Evolutionary conservation across 2,329 filamentous ascomycete species (phyloP).

Genomic region (Fusarium liriodendri): DNA sequence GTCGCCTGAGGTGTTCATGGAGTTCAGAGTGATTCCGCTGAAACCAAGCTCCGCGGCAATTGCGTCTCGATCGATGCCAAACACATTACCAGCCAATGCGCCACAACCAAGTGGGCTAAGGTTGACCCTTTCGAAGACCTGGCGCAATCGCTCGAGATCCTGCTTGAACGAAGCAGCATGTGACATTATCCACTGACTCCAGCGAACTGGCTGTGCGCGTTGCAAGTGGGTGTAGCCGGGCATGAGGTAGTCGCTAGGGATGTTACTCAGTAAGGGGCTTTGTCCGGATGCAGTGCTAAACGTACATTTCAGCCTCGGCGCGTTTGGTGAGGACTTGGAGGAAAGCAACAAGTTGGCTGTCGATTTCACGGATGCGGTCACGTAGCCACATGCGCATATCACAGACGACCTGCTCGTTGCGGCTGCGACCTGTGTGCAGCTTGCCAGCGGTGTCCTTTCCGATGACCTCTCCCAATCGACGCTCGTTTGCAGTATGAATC

Average conservation of each 20-base stretch:
- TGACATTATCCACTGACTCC: conserved; percentile 84
- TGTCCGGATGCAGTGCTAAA: conserved; percentile 22
- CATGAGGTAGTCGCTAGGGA: conserved; percentile 73
- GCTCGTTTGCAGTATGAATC: conserved; percentile 66
- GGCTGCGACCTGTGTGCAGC: conserved; percentile 76
- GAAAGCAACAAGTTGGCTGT: conserved; percentile 40
- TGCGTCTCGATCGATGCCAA: conserved; percentile 46
- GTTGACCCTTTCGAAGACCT: conserved; percentile 81
- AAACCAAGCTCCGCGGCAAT: conserved; percentile 75
- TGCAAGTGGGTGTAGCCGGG: conserved; percentile 91
- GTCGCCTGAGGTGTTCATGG: conserved; percentile 76
- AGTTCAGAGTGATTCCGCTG: conserved; percentile 75
- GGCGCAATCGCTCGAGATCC: conserved; percentile 81
- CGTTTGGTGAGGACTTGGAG: conserved; percentile 37
- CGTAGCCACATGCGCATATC: conserved; percentile 77
- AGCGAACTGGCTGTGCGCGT: conserved; percentile 82
- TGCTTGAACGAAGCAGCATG: conserved; percentile 60
- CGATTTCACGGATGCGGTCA: conserved; percentile 39
- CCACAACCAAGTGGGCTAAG: conserved; percentile 70
- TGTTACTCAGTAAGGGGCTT: conserved; percentile 35
- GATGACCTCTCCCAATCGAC: conserved; percentile 73
- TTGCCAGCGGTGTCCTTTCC: conserved; percentile 78
- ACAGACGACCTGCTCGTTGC: conserved; percentile 80
- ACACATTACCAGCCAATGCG: conserved; percentile 43
- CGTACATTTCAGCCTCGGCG: conserved; percentile 50